Percentiles rank a stretch among this genome's conserved stretches.
These are phyloP conservation scores for Marasmius sp. DNA, from an alignment of 1,284 basidiomycete genomes.

Conservation along the genomic window DNA sequence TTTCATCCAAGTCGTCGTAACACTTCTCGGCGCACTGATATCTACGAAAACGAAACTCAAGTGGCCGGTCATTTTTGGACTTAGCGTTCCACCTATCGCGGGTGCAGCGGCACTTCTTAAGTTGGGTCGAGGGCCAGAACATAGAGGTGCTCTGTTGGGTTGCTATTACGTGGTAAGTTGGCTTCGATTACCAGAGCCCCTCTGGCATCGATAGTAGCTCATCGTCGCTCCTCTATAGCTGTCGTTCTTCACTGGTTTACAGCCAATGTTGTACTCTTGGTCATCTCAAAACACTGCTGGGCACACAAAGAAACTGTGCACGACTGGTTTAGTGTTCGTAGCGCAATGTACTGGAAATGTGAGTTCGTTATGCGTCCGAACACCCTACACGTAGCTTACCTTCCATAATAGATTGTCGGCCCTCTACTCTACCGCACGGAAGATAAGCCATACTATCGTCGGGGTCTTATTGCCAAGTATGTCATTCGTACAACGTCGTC, in stretches of 20 bases:
- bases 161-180: slow-evolving; percentile 42
- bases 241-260: slow-evolving; percentile 4
- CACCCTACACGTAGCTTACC: background rate
- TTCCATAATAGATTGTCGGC: slow-evolving; percentile 33
- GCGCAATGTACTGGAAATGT: slow-evolving; percentile 46
- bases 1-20: slow-evolving; percentile 43
- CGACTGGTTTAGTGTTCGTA: slow-evolving; percentile 38
- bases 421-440: slow-evolving; percentile 38
- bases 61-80: slow-evolving; percentile 46
- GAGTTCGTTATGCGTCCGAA: slow-evolving; percentile 2
- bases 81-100: slow-evolving; percentile 39
- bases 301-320: slow-evolving; percentile 42
- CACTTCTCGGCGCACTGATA: slow-evolving; percentile 38
- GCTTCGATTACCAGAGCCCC: slow-evolving; percentile 31
- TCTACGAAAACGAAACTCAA: slow-evolving; percentile 48
- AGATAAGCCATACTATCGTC: slow-evolving; percentile 38
- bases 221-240: background rate
- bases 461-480: slow-evolving; percentile 36
- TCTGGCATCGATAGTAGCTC: background rate
- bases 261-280: slow-evolving; percentile 45
- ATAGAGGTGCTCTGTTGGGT: slow-evolving; percentile 34
- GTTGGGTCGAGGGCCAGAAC: slow-evolving; percentile 30
- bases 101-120: slow-evolving; percentile 35
- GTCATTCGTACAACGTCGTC: slow-evolving; percentile 11
- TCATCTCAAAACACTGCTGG: slow-evolving; percentile 43